phyloP scores from a whole-genome alignment of 257 asterid species.

The Forsythia suspensa region DNA sequence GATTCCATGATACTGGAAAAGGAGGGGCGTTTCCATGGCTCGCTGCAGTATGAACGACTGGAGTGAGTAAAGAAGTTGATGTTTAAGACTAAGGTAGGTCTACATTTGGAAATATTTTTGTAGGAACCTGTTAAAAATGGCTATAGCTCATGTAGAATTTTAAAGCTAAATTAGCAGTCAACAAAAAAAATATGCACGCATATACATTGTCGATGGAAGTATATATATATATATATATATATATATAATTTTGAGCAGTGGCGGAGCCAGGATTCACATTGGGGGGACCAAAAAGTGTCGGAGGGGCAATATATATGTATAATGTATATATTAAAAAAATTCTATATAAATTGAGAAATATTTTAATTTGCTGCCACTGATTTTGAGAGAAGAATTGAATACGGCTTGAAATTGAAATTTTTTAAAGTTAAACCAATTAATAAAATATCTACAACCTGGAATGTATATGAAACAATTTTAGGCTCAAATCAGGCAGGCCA shows the following conservation, averaged over 20 bases:
- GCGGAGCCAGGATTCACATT: too few species aligned
- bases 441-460: background rate
- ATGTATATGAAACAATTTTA: conserved; percentile 10
- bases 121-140: background rate
- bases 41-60: conserved; percentile 52
- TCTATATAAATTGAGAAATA: too few species aligned
- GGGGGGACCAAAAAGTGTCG: too few species aligned
- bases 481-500: background rate
- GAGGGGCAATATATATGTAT: too few species aligned
- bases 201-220: background rate
- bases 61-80: conserved; percentile 17
- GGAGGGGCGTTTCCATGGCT: conserved; percentile 91
- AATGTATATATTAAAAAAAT: too few species aligned
- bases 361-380: too few species aligned
- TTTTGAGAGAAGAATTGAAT: background rate
- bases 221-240: too few species aligned
- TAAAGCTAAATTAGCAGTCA: conserved; percentile 5
- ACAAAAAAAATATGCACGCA: background rate
- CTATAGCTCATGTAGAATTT: background rate
- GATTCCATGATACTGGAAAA: conserved; percentile 83
- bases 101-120: conserved; percentile 5
- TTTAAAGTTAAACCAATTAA: conserved; percentile 6
- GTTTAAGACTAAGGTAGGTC: conserved; percentile 4
- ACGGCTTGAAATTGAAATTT: background rate
- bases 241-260: background rate